These are phyloP conservation scores for Metarhizium guizhouense DNA, from an alignment of 2,329 filamentous ascomycete genomes.

Conservation along the genomic window DNA sequence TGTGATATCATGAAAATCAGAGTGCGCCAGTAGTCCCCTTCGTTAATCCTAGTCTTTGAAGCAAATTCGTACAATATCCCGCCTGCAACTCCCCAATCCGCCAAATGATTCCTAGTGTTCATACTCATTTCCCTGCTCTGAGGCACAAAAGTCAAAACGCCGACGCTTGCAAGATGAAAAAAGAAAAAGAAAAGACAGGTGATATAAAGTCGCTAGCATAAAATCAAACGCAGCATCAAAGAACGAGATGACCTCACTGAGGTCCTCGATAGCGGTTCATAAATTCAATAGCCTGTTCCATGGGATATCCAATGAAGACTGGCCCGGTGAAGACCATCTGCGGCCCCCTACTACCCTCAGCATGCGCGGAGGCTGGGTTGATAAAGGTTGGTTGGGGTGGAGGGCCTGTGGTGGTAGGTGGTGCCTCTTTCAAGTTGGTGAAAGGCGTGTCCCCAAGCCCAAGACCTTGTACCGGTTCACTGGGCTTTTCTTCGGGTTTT, in stretches of 20 bases:
- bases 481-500: conserved; percentile 8
- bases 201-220: not conserved
- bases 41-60: not conserved
- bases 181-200: conserved; percentile 1
- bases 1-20: not conserved
- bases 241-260: conserved; percentile 11
- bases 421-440: conserved; percentile 10
- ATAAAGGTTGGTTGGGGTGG: conserved; percentile 41
- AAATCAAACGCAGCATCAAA: conserved; percentile 2
- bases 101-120: not conserved
- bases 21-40: not conserved
- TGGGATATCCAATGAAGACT: conserved; percentile 85
- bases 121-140: not conserved
- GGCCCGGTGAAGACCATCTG: conserved; percentile 87
- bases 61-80: not conserved
- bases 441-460: conserved; percentile 12
- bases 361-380: conserved; percentile 30
- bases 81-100: not conserved
- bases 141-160: not conserved
- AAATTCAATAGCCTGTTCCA: conserved; percentile 71
- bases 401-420: conserved; percentile 7
- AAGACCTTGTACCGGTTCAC: conserved; percentile 2
- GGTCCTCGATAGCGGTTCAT: conserved; percentile 49
- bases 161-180: conserved; percentile 7
- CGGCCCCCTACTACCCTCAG: conserved; percentile 28